Evolutionary conservation across 805 yeast species (phyloP), one percentile per base, ranked within the genome.

Genomic region (Jamesozyma gamospora): DNA sequence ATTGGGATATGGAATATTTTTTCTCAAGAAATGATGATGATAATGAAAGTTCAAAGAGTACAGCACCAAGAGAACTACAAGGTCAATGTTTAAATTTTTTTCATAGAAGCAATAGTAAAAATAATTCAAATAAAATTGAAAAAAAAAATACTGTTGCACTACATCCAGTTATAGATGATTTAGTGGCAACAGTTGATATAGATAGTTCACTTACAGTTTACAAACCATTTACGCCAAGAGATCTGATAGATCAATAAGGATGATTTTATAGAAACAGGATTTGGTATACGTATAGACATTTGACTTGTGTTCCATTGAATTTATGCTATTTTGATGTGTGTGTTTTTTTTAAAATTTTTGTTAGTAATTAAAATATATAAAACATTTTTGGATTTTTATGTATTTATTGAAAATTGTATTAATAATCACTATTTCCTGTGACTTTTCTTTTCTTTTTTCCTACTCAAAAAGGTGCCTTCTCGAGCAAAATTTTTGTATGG

Each of bases 1-100:
- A 59, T 19, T 59, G 64, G 64, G 58, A 58, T 40, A 39, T 56
- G 28, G 70, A 65, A 43, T 63, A 48, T 30, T 60, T 55, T 34
- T 60, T 59, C 19, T 67, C 69, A 24, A 72, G 65, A 25, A 71
- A 67, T 25, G 70, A 62, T 9, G 74, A 66, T 15, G 69, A 64
- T 14, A 66, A 56, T 19, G 70, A 62, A n/a, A 69, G 64, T 4
- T 60, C 53, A 2, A 29, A 28, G 18, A 40, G 30, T 15, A 81
- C 75, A 44, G 45, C 45, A 4, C 48, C 50, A 32, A 56, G 51
- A 40, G 48, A 52, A 32, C 37, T 53, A 32, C 58, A 56, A 40
- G 49, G 52, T 9, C 58, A 52, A 34, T 56, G 59, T 34, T 39
- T 57, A 36, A 55, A 50, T 32, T 58, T 56, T 38, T 48, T 55